These are phyloP conservation scores for Ophiostoma triangulosporum DNA, from an alignment of 2,329 filamentous ascomycete genomes.

Conservation along the genomic window DNA sequence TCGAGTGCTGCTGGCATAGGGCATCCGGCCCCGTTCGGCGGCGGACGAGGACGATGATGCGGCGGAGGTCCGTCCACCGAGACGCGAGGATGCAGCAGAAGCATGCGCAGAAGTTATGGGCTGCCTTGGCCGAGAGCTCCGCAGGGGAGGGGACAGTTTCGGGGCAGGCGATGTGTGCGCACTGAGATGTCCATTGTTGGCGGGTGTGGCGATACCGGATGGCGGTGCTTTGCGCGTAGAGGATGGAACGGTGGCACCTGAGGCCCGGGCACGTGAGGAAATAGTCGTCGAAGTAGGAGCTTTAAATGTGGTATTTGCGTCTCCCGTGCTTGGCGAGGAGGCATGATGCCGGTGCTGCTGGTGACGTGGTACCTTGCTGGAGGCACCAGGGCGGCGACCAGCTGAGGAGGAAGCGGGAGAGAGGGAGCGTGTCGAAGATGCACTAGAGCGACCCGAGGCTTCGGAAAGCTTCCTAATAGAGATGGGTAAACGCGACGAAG, in stretches of 20 bases:
- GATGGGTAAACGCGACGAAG: conserved; percentile 26
- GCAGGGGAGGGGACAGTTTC: conserved; percentile 63
- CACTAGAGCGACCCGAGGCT: conserved; percentile 33
- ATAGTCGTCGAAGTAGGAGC: conserved; percentile 14
- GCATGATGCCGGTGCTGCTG: conserved; percentile 26
- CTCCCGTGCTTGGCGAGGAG: conserved; percentile 21
- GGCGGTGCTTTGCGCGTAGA: conserved; percentile 26
- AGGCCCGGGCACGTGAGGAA: conserved; percentile 25
- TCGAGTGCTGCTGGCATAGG: conserved; percentile 11
- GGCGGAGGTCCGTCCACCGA: conserved; percentile 3
- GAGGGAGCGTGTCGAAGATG: conserved; percentile 40
- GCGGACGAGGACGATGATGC: conserved; percentile 7
- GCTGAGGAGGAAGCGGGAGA: conserved; percentile 38
- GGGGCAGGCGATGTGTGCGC: conserved; percentile 57
- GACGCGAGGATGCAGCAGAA: not conserved
- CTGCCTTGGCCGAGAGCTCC: conserved; percentile 70
- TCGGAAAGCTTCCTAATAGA: conserved; percentile 27
- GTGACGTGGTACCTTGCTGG: conserved; percentile 21
- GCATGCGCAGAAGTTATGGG: conserved; percentile 53
- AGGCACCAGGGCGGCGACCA: conserved; percentile 16
- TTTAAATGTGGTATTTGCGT: conserved; percentile 28
- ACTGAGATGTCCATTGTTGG: conserved; percentile 48
- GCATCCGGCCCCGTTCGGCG: conserved; percentile 2
- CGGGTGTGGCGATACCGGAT: conserved; percentile 29
- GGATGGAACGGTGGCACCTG: conserved; percentile 11